Percentiles rank a stretch among this genome's conserved stretches.
Evolutionary conservation across 495 filamentous ascomycete genomes (phyloP).

Genomic region (Acidomyces sp.): DNA sequence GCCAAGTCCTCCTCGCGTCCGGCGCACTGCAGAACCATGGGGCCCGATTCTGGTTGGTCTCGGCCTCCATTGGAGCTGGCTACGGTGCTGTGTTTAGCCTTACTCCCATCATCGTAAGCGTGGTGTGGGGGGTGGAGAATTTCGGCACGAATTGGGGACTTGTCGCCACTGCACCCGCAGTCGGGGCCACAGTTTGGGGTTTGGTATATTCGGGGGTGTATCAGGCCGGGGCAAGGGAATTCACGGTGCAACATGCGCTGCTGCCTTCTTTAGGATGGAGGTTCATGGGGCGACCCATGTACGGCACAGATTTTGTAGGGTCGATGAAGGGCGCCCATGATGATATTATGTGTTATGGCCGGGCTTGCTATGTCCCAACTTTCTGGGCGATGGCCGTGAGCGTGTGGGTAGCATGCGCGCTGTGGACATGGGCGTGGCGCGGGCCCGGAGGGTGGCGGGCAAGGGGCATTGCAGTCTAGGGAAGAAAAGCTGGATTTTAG

Average conservation of each 20-base stretch:
- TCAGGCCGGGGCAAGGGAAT: slow-evolving; percentile 37
- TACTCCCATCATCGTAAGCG: slow-evolving; percentile 76
- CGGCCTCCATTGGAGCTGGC: slow-evolving; percentile 67
- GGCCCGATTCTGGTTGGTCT: slow-evolving; percentile 66
- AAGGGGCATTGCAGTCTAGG: slow-evolving; percentile 66
- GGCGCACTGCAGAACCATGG: slow-evolving; percentile 52
- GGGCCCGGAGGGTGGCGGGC: slow-evolving; percentile 60
- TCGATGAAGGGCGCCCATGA: slow-evolving; percentile 29
- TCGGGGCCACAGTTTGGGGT: slow-evolving; percentile 76
- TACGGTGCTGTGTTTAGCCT: slow-evolving; percentile 88
- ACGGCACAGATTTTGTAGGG: no score
- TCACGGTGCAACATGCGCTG: no score
- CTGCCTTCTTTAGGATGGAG: no score
- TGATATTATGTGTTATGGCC: slow-evolving; percentile 56
- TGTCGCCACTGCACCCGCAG: slow-evolving; percentile 76
- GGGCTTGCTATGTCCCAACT: slow-evolving; percentile 58
- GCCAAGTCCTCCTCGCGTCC: slow-evolving; percentile 61
- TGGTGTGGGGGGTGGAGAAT: slow-evolving; percentile 97
- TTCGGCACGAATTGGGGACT: slow-evolving; percentile 98
- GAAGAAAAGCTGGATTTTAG: no score
- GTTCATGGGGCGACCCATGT: no score
- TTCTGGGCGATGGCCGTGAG: slow-evolving; percentile 72
- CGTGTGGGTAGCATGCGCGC: slow-evolving; percentile 60
- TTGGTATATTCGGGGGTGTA: slow-evolving; percentile 71
- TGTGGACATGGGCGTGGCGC: slow-evolving; percentile 73